Conservation (phyloP, 306 rosid genomes). For the Oemleria cerasiformis region DNA sequence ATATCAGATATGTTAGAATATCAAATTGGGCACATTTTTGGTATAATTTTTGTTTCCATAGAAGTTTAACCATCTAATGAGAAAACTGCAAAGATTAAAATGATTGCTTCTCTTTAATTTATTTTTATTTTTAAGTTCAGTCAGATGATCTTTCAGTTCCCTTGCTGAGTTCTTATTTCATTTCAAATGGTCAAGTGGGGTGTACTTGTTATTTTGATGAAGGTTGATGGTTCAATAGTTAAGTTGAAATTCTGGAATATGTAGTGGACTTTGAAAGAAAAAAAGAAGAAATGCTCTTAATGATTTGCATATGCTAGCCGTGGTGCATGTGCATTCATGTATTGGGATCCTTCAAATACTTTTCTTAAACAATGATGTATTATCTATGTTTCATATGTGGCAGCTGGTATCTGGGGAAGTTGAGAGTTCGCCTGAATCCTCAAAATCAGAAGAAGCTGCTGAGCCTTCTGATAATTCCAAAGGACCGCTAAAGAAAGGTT, state of each 20-base stretch:
- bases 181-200: too few relatives aligned
- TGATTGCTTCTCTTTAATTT: too few relatives aligned
- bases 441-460: slow-evolving; percentile 51
- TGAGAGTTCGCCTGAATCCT: slow-evolving; percentile 43
- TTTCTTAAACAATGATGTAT: slow-evolving; percentile 13
- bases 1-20: not conserved
- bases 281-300: not conserved
- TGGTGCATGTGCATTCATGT: not conserved
- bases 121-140: too few relatives aligned
- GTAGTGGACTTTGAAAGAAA: not conserved
- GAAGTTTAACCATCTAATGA: not conserved
- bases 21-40: not conserved
- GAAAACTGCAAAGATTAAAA: too few relatives aligned
- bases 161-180: too few relatives aligned
- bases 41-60: not conserved
- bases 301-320: slow-evolving; percentile 1
- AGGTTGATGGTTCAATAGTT: not conserved
- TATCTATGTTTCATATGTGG: slow-evolving; percentile 16
- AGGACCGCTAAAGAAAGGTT: slow-evolving; percentile 75
- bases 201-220: not conserved
- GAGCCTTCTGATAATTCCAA: slow-evolving; percentile 50
- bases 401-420: slow-evolving; percentile 59
- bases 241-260: not conserved
- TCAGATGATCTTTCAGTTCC: too few relatives aligned
- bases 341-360: slow-evolving; percentile 3